Evolutionary conservation across 1,139 yeast species (phyloP), one percentile per base, ranked within the genome.

Genomic region (Hemisphaericaspora lyxosophila): DNA sequence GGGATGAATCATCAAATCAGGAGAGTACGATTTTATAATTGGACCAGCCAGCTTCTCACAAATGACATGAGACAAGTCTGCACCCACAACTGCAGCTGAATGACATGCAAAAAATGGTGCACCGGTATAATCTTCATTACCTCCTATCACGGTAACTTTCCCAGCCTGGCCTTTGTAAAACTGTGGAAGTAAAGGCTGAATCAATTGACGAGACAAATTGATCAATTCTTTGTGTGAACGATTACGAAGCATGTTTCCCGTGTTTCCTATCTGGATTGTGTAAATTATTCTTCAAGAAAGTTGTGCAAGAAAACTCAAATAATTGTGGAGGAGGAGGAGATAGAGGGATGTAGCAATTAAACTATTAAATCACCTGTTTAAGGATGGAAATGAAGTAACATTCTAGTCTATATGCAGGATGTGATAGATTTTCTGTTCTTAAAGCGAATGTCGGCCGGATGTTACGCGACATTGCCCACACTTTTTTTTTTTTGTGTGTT

Each of bases 81-180:
- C 85, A 0, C 98, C 98, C 35, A 85, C 74, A 23, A 85, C 63
- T 2, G 95, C 86, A 1, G 95, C 79, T 1, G 96, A 86, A 55
- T 85, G 82, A 9, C 94, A 84, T 19, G 95, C 76, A 58, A 92
- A 92, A 63, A 72, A 92, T 2, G 98, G 98, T 0, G 98, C 98
- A 0, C 98, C 98, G 0, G 97, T 90, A 57, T 86, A 88, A 54
- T 90, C 97, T 56, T 86, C 94, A 57, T 94, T 83, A 1, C 98
- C 98, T 11, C 98, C 98, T 42, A 92, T 76, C 0, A 92, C 88
- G 6, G 83, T 89, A 4, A 92, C 70, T 44, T 88, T 73, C 4
- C 97, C 97, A 3, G 90, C 86, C 62, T 92, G 97, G 28, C 98
- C 98, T 58, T 92, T 92, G 62, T 92, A 85, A 57, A 85, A 84